A percentile compares a stretch with the other conserved stretches of the same genome.
These are phyloP conservation scores for Paracoccidioides lutzii DNA, from an alignment of 2,329 filamentous ascomycete species.

Conservation along the genomic window DNA sequence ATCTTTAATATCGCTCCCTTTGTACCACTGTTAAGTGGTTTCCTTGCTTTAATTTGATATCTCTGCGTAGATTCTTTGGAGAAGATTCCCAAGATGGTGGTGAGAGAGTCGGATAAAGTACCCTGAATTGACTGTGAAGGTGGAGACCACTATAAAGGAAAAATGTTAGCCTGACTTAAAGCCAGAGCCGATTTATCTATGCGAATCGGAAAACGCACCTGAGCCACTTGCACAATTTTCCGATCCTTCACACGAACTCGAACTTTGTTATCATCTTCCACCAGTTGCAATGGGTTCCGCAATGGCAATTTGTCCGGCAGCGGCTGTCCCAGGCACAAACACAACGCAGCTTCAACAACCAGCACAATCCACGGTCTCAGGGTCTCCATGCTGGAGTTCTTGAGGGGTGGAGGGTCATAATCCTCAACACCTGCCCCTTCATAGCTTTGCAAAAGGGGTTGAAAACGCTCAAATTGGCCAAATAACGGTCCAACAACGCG, in stretches of 20 bases:
- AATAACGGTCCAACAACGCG: not conserved
- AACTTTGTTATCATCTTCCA: slow-evolving; percentile 25
- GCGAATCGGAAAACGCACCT: slow-evolving; percentile 14
- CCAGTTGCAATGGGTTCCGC: slow-evolving; percentile 8
- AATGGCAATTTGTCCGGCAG: not conserved
- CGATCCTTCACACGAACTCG: slow-evolving; percentile 15
- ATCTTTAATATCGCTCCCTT: slow-evolving; percentile 21
- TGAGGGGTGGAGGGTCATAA: not conserved
- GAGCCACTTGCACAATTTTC: slow-evolving; percentile 17
- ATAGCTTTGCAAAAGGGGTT: not conserved
- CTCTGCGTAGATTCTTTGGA: slow-evolving; percentile 15
- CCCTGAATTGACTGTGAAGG: slow-evolving; percentile 11
- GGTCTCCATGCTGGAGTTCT: slow-evolving; percentile 11
- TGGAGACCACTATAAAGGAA: slow-evolving; percentile 17
- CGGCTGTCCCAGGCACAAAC: not conserved
- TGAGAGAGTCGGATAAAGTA: slow-evolving; percentile 23
- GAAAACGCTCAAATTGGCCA: not conserved
- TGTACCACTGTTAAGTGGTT: slow-evolving; percentile 12
- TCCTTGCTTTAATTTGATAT: slow-evolving; percentile 12
- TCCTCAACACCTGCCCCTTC: not conserved
- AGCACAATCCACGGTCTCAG: slow-evolving; percentile 13
- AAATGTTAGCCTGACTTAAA: not conserved
- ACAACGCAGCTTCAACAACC: slow-evolving; percentile 10
- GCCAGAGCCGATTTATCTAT: not conserved
- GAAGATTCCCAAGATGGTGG: slow-evolving; percentile 24